Conservation (phyloP, 2,329 filamentous ascomycete genomes). For the Westerdykella aurantiaca region DNA sequence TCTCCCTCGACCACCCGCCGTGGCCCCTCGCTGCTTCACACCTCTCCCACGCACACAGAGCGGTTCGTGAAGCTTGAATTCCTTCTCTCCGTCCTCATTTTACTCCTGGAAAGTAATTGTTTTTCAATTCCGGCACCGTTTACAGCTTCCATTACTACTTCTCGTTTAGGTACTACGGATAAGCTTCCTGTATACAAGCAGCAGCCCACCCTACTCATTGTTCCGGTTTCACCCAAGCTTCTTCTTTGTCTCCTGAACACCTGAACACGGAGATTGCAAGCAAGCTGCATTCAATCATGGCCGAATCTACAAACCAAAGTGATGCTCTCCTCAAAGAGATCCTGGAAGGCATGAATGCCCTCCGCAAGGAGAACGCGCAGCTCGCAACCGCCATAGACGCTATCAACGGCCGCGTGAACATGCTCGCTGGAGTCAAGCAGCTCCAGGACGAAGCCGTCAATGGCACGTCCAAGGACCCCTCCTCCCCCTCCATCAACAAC, state of each 20-base stretch:
- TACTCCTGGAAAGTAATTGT: constrained; percentile 1
- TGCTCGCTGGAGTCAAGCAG: constrained; percentile 54
- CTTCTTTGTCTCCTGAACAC: constrained; percentile 3
- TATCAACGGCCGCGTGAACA: constrained; percentile 58
- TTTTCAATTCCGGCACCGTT: neutral
- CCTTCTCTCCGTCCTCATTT: neutral
- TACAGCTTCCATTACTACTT: neutral
- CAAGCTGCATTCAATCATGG: neutral
- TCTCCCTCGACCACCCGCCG: constrained; percentile 4
- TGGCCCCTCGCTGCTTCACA: constrained; percentile 8
- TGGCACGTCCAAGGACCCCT: constrained; percentile 5
- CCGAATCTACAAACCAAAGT: constrained; percentile 16
- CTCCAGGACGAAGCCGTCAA: constrained; percentile 45
- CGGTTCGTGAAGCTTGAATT: neutral
- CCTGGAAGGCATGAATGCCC: constrained; percentile 49
- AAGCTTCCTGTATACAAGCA: neutral
- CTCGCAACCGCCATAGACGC: constrained; percentile 54
- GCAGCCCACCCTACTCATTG: neutral
- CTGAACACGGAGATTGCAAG: neutral
- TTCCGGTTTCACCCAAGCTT: neutral
- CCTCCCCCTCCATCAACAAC: constrained; percentile 16
- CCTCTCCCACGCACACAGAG: neutral
- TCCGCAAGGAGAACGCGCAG: constrained; percentile 52
- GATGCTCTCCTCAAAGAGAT: constrained; percentile 50
- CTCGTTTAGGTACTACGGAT: neutral